Percentiles rank a stretch among this genome's conserved stretches.
These are phyloP conservation scores for Phytophthora capsici DNA, from an alignment of 352 stramenopile genomes.

Conservation along the genomic window DNA sequence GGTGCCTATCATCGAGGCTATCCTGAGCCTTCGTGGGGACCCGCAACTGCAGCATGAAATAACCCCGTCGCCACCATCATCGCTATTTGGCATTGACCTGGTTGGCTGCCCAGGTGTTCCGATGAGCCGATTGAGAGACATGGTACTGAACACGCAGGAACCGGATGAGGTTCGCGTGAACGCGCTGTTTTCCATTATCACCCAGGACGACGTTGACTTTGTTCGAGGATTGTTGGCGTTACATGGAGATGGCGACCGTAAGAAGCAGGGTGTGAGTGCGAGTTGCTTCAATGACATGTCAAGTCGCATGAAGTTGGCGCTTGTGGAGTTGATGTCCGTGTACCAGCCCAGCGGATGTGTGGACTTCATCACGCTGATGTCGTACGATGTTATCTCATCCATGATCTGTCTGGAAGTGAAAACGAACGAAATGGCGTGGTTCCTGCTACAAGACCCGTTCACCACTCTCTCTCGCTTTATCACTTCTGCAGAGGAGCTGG, in stretches of 20 bases:
- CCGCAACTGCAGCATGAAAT: slow-evolving; percentile 38
- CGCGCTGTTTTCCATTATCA: slow-evolving; percentile 74
- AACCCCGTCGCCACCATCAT: slow-evolving; percentile 26
- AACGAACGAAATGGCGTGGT: slow-evolving; percentile 84
- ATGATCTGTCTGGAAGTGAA: slow-evolving; percentile 84
- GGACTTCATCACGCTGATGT: slow-evolving; percentile 73
- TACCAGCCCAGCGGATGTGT: slow-evolving; percentile 64
- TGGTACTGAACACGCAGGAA: slow-evolving; percentile 63
- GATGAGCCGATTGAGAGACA: slow-evolving; percentile 72
- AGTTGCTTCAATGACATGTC: slow-evolving; percentile 74
- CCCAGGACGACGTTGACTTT: slow-evolving; percentile 72
- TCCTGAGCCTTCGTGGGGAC: slow-evolving; percentile 73
- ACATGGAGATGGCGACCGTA: slow-evolving; percentile 64
- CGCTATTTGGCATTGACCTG: slow-evolving; percentile 64
- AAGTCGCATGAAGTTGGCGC: slow-evolving; percentile 69
- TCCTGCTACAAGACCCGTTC: slow-evolving; percentile 82
- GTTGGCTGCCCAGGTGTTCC: slow-evolving; percentile 54
- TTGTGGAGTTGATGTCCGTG: slow-evolving; percentile 73
- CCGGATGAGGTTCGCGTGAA: slow-evolving; percentile 72
- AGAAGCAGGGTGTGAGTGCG: slow-evolving; percentile 64
- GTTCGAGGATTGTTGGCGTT: slow-evolving; percentile 63
- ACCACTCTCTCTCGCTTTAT: slow-evolving; percentile 75
- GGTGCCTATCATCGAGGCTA: slow-evolving; percentile 80
- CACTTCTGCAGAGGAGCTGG: slow-evolving; percentile 59
- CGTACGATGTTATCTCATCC: slow-evolving; percentile 84